Base-by-base conservation (phyloP, 1,139 yeast genomes). In the Yamadazyma jaroonii region DNA sequence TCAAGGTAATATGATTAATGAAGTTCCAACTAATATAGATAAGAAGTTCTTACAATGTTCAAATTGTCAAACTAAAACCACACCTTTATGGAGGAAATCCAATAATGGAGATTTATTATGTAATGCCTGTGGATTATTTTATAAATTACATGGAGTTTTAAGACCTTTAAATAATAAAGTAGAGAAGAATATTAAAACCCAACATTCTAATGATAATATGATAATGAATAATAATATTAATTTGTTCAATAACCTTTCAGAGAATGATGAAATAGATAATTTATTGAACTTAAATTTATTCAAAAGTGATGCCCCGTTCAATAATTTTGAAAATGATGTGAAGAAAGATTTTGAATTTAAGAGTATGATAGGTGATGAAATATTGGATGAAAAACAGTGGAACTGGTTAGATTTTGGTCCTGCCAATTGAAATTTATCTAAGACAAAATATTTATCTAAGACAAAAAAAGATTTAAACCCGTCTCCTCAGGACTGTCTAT, bases 1-100 rank as follows among this genome's bases (percentile, higher is more conserved):
- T 6, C 20, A 17, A 17, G 20, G 20, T 6, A 17, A 17, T 17
- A 17, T 17, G 20, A 6, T 17, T 17, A 17, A 17, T 17, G 20
- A 17, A 17, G 20, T 17, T 4, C 21, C 10, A 20, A 40, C 8
- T 9, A 20, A 9, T 21, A 25, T 5, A 8, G 31, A 25, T 32
- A 56, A 61, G 39, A 62, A 61, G 37, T 42, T 56, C 1, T 50
- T 67, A 27, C 72, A 67, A 43, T 71, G 77, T 42, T 53, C 72
- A 28, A 70, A 71, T 50, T 71, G 77, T 47, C 67, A 64, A 33
- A 70, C 77, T 8, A 61, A 56, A 41, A 69, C 76, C 2, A 70
- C 77, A 2, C 76, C 77, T 3, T 53, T 71, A 11, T 71, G 77
- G 77, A 56, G 77, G 34, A 68, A 66, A 41, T 57, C 72, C n/a